phyloP scores from a whole-genome alignment of 225 moss, liverwort and hornwort species.

The Physcomitrium patens region DNA sequence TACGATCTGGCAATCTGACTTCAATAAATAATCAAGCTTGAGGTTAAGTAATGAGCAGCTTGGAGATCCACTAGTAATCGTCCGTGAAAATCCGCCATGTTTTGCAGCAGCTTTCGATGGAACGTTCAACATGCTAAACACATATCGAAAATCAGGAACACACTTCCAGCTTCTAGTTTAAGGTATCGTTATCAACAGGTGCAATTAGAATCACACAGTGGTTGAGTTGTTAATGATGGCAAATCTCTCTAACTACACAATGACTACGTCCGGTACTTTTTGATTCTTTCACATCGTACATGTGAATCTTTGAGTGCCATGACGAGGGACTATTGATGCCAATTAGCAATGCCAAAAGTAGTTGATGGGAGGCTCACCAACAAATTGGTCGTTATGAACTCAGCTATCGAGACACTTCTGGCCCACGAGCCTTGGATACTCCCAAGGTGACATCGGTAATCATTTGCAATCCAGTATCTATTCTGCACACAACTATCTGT shows the following conservation, averaged over 20 bases:
- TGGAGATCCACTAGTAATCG: slow-evolving; percentile 26
- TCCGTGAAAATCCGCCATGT: slow-evolving; percentile 28
- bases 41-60: slow-evolving; percentile 12
- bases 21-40: slow-evolving; percentile 26
- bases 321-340: background rate
- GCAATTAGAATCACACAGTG: background rate
- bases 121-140: slow-evolving; percentile 37
- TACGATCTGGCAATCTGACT: slow-evolving; percentile 28
- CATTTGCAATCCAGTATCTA: slow-evolving; percentile 12
- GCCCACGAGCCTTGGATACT: background rate
- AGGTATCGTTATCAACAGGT: background rate
- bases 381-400: slow-evolving; percentile 4
- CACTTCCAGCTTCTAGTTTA: background rate
- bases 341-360: background rate
- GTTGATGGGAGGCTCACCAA: background rate
- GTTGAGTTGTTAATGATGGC: no score
- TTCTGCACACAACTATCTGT: slow-evolving; percentile 6
- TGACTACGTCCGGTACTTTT: no score
- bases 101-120: slow-evolving; percentile 33
- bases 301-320: no score
- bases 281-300: no score
- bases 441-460: background rate
- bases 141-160: slow-evolving; percentile 3
- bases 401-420: slow-evolving; percentile 3
- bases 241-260: no score